Base-by-base conservation (phyloP, 2,329 filamentous ascomycete species). In the Exophiala bonariae region DNA sequence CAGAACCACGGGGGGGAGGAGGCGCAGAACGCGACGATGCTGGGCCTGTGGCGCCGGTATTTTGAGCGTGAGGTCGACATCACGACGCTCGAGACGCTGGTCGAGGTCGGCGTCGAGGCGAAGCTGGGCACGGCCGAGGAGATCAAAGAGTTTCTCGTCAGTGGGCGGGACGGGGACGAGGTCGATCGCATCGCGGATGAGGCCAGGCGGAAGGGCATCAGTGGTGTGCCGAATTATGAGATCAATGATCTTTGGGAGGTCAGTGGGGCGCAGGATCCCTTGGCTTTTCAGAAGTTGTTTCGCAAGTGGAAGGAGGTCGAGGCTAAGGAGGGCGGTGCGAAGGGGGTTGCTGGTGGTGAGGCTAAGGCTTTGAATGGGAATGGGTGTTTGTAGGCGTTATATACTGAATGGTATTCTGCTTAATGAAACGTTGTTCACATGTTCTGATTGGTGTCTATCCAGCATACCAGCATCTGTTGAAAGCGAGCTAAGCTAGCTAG, bases 211-310 rank as follows among this genome's bases (percentile, higher is more conserved):
- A 73, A 77, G 59, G 72, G 74, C 44, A 75, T 91, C 31, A 75
- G 69, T 44, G 86, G 86, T 1, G 88, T 93, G 52, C 87, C 88
- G 5, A 81, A 87, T 63, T 91, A 89, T 63, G 81, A 81, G 10
- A 78, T 93, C 53, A 85, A 91, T 60, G 53, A 53, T 19, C 38
- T 44, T 56, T 85, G 82, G 65, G 78, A 83, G 56, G 66, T 92
- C 22, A 77, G 82, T 20, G 88, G 87, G 1, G 87, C 87, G 1
- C 83, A 90, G 68, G 86, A 89, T 49, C 76, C 83, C 2, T 71
- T 75, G 36, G 77, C 76, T 2, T 91, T 91, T 61, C 65, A 87
- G 52, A 73, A 81, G 58, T 68, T 84, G 38, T 86, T 92, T 63
- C 72, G 81, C 52, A 72, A 75, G 59, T 75, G 86, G 45, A 80